phyloP scores from a whole-genome alignment of 306 rosid species.

The Acmispon strigosus region DNA sequence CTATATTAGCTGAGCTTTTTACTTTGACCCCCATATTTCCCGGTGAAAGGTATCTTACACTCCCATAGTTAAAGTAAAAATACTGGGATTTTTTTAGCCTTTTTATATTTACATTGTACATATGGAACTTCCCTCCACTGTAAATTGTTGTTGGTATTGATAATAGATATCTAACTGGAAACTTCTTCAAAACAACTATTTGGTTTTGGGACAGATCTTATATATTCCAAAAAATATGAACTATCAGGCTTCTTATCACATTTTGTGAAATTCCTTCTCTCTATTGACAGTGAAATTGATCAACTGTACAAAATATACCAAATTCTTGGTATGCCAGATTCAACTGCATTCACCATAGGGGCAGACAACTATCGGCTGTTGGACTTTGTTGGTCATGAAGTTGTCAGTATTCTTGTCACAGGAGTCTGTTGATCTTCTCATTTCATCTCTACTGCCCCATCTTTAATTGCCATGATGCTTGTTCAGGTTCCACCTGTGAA shows the following conservation, averaged over 20 bases:
- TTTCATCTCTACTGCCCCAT: neutral
- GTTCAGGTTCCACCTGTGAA: slow-evolving; percentile 55
- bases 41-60: slow-evolving; percentile 64
- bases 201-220: slow-evolving; percentile 6
- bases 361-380: slow-evolving; percentile 45
- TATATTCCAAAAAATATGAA: neutral
- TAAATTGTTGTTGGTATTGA: neutral
- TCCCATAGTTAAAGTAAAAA: slow-evolving; percentile 1
- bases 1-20: slow-evolving; percentile 83
- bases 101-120: neutral
- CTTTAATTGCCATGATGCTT: slow-evolving; percentile 8
- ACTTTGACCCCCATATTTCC: slow-evolving; percentile 77
- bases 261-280: slow-evolving; percentile 22
- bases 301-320: slow-evolving; percentile 72
- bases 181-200: neutral
- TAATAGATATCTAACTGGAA: neutral
- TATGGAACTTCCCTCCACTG: neutral
- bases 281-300: slow-evolving; percentile 70
- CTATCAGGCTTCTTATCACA: slow-evolving; percentile 1
- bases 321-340: slow-evolving; percentile 69
- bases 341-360: slow-evolving; percentile 47
- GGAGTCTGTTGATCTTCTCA: slow-evolving; percentile 3
- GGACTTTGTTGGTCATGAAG: slow-evolving; percentile 44
- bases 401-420: slow-evolving; percentile 40
- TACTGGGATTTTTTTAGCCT: neutral